phyloP scores from a whole-genome alignment of 345 rosid genomes.

The Rhizophora apiculata region DNA sequence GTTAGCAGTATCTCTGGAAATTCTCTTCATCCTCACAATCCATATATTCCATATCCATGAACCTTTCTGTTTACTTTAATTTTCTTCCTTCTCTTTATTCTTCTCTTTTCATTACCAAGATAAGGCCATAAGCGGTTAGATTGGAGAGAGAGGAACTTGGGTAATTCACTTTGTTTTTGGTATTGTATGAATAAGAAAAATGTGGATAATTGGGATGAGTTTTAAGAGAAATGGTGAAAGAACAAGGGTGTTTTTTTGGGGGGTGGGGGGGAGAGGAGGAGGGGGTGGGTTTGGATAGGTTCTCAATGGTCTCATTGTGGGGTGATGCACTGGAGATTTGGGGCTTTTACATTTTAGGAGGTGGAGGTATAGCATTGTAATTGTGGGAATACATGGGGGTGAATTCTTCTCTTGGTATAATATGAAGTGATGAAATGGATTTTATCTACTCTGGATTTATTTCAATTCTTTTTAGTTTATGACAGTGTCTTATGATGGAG shows the following conservation, averaged over 20 bases:
- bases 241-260: not conserved
- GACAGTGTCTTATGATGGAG: not conserved
- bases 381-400: constrained; percentile 39
- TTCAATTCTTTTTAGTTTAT: constrained; percentile 1
- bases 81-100: constrained; percentile 3
- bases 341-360: not conserved
- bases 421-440: constrained; percentile 17
- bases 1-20: constrained; percentile 1
- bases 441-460: constrained; percentile 25
- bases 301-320: constrained; percentile 19
- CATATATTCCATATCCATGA: constrained; percentile 20
- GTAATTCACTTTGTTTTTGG: constrained; percentile 5
- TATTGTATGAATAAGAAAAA: constrained; percentile 37
- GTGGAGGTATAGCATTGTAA: constrained; percentile 39
- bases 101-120: constrained; percentile 17
- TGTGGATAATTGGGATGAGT: constrained; percentile 17
- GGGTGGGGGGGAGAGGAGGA: too few relatives aligned
- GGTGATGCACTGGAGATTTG: constrained; percentile 32
- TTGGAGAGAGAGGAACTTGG: constrained; percentile 14
- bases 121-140: not conserved
- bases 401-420: constrained; percentile 24
- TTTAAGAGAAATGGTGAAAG: constrained; percentile 13
- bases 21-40: constrained; percentile 22
- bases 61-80: constrained; percentile 21
- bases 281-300: constrained; percentile 14